Conservation (phyloP, 495 filamentous ascomycete species). For the Choiromyces venosus region DNA sequence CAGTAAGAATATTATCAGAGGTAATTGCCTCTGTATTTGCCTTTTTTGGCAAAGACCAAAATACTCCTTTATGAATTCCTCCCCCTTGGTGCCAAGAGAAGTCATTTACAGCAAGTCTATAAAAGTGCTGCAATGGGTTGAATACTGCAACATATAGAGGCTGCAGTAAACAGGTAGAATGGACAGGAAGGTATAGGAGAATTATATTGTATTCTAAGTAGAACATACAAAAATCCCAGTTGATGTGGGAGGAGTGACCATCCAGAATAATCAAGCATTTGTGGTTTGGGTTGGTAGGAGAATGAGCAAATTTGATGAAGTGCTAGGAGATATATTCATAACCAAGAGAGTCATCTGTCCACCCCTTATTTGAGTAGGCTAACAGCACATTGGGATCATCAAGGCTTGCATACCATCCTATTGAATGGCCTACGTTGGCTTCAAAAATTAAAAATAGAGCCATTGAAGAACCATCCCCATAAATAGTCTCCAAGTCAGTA, state of each 20-base stretch:
- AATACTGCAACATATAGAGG: conserved; percentile 10
- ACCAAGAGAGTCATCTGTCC: conserved; percentile 8
- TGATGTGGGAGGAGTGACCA: conserved; percentile 12
- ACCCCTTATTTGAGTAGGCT: background rate
- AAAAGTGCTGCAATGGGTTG: conserved; percentile 11
- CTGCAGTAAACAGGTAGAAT: conserved; percentile 8
- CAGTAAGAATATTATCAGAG: too few relatives aligned
- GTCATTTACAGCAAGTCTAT: conserved; percentile 5
- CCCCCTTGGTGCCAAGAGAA: background rate
- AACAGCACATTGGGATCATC: conserved; percentile 12
- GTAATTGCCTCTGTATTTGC: too few relatives aligned
- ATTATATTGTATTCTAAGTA: conserved; percentile 3
- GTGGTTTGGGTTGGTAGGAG: background rate
- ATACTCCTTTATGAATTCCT: conserved; percentile 1
- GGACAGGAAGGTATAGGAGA: too few relatives aligned
- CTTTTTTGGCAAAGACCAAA: conserved; percentile 13
- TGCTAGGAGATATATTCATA: too few relatives aligned
- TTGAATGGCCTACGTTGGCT: conserved; percentile 5
- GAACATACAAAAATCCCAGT: conserved; percentile 6
- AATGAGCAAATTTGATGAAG: too few relatives aligned
- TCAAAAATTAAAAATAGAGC: conserved; percentile 8
- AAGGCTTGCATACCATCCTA: conserved; percentile 5
- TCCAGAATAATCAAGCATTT: conserved; percentile 15
- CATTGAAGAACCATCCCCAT: conserved; percentile 7
- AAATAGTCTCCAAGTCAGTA: conserved; percentile 11